These are phyloP conservation scores for Purshia tridentata DNA, from an alignment of 306 rosid genomes.

Conservation along the genomic window DNA sequence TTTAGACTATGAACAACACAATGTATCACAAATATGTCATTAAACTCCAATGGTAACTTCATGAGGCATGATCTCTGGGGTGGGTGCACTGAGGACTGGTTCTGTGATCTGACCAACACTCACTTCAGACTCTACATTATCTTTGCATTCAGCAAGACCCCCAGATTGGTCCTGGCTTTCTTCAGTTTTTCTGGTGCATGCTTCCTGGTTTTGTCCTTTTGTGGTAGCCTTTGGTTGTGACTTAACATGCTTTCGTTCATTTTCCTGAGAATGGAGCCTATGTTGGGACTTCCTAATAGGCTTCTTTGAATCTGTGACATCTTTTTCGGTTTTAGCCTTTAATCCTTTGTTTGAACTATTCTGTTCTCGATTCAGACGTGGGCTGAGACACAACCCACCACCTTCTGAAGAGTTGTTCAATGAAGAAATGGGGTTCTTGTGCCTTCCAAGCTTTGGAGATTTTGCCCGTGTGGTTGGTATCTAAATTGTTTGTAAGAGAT, in stretches of 20 bases:
- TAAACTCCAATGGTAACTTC: slow-evolving; percentile 69
- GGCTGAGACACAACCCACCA: slow-evolving; percentile 43
- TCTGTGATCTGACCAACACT: slow-evolving; percentile 32
- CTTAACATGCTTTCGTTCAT: slow-evolving; percentile 27
- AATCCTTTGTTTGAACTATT: slow-evolving; percentile 42
- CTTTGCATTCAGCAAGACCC: slow-evolving; percentile 29
- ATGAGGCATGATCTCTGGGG: slow-evolving; percentile 52
- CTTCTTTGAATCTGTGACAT: slow-evolving; percentile 49
- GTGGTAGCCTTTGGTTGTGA: slow-evolving; percentile 29
- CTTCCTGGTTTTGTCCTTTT: slow-evolving; percentile 38
- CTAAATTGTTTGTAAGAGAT: slow-evolving; percentile 35
- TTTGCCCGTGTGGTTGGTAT: slow-evolving; percentile 87
- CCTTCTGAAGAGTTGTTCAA: slow-evolving; percentile 45
- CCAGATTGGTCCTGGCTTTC: slow-evolving; percentile 34
- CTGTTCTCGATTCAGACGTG: slow-evolving; percentile 45
- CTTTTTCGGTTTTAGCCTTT: slow-evolving; percentile 38
- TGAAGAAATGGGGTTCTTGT: slow-evolving; percentile 44
- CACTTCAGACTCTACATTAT: slow-evolving; percentile 29
- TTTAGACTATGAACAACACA: slow-evolving; percentile 32
- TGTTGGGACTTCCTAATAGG: slow-evolving; percentile 47
- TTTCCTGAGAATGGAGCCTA: slow-evolving; percentile 46
- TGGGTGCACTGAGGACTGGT: slow-evolving; percentile 27
- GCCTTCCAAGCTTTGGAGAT: slow-evolving; percentile 94
- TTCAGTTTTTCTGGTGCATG: slow-evolving; percentile 28
- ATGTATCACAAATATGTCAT: slow-evolving; percentile 19